phyloP scores from a whole-genome alignment of 179 eudicot species.

The Patellifolia procumbens region DNA sequence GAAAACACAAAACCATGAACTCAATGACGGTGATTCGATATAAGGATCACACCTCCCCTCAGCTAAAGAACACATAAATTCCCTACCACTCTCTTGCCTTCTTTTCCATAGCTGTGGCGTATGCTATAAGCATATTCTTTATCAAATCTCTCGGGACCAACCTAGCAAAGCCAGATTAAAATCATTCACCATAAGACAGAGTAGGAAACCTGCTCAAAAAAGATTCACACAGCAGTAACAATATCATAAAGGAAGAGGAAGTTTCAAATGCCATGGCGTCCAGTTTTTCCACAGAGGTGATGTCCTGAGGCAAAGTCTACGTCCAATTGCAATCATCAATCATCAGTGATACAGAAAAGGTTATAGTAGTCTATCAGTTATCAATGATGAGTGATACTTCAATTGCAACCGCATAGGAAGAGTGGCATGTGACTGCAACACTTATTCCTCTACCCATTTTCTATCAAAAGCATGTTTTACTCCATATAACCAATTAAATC shows the following conservation, averaged over 20 bases:
- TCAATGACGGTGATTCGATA: neutral
- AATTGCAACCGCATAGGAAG: neutral
- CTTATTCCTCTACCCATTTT: neutral
- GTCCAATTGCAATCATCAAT: neutral
- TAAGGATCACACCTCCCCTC: neutral
- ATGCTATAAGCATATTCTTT: constrained; percentile 93
- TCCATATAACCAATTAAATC: neutral
- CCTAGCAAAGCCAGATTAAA: constrained; percentile 39
- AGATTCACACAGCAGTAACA: neutral
- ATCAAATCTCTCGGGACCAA: constrained; percentile 86
- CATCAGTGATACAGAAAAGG: neutral
- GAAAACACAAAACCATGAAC: constrained; percentile 15
- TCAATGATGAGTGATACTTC: neutral
- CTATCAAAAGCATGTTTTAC: neutral
- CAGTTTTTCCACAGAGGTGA: neutral
- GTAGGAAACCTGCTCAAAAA: neutral
- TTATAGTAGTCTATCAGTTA: neutral
- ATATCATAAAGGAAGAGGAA: neutral
- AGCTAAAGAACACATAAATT: constrained; percentile 10
- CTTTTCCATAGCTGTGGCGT: constrained; percentile 96
- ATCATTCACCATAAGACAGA: neutral
- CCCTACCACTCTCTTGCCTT: constrained; percentile 92
- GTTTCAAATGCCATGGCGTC: neutral
- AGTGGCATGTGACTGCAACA: neutral
- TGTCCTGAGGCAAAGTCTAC: neutral